Evolutionary conservation across 768 basidiomycete species (phyloP), one percentile per base, ranked within the genome.

Genomic region (Phylloporus arenicola): DNA sequence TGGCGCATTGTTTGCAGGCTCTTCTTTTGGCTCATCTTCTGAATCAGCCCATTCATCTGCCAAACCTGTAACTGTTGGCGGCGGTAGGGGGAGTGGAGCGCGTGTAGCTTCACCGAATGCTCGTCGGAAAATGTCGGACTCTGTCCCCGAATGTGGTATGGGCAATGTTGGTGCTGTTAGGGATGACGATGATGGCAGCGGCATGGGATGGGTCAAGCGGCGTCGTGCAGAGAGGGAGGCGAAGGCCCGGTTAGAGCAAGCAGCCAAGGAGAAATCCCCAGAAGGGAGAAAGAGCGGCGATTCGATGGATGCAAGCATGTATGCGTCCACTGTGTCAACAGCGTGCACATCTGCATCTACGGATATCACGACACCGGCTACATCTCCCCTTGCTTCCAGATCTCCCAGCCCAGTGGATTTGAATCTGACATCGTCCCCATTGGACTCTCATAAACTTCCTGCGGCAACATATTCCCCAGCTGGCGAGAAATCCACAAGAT

Each of bases 141-240:
- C 44, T 30, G 27, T 56, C 41, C 55, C 60, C 25, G 53, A 65
- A 52, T 59, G 63, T 61, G 46, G 64, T 50, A 60, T 69, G 71
- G 51, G 65, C 51, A 43, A 56, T 34, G 62, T 64, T 14, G 47
- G 54, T 8, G 45, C 50, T 25, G 52, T 48, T 30, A 62, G 49
- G 6, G 85, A 86, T 17, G 80, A 78, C 0, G 87, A 92, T 52
- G 92, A 92, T 56, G 90, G 89, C 1, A 86, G 85, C 65, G 92
- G 92, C 10, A 84, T 92, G 81, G 82, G 76, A 0, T 94, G 92
- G 92, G 77, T 93, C 22, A 81, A 75, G 70, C 71, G 67, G 54
- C 65, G 91, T 37, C 70, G 78, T 57, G 83, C 82, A 43, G 83
- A 88, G 68, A 67, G 67, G 48, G 78, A 80, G 57, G 75, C 75